phyloP scores from a whole-genome alignment of 305 asterid genomes.

The Lippia alba region DNA sequence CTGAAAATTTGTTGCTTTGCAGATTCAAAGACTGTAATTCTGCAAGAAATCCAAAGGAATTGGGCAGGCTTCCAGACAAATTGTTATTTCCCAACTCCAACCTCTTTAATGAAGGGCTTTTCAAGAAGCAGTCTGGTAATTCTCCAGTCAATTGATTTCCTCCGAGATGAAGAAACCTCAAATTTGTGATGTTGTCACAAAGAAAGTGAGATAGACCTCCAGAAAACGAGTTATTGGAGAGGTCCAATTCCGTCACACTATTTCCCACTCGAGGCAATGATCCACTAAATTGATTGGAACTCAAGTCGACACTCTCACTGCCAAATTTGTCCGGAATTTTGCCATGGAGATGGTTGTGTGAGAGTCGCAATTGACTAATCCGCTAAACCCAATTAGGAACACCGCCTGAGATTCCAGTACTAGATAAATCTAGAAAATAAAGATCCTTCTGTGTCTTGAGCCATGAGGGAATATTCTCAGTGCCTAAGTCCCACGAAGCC shows the following conservation, averaged over 20 bases:
- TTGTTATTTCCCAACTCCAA: constrained; percentile 33
- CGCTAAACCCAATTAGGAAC: constrained; percentile 40
- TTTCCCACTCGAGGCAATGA: not conserved
- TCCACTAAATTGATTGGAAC: not conserved
- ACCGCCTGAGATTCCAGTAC: constrained; percentile 32
- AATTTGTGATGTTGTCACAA: constrained; percentile 14
- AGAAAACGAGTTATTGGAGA: constrained; percentile 33
- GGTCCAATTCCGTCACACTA: constrained; percentile 16
- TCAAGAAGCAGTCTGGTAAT: constrained; percentile 39
- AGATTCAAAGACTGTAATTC: constrained; percentile 13
- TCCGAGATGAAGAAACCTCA: constrained; percentile 32
- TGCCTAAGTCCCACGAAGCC: constrained; percentile 29
- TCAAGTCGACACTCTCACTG: not conserved
- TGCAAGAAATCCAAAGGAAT: constrained; percentile 25
- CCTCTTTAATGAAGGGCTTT: constrained; percentile 2
- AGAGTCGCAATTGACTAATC: constrained; percentile 11
- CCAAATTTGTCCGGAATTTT: constrained; percentile 16
- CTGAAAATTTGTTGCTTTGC: not conserved
- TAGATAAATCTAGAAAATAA: constrained; percentile 20
- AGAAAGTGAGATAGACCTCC: constrained; percentile 23
- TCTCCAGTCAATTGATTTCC: constrained; percentile 34
- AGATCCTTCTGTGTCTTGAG: constrained; percentile 24
- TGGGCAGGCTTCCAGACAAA: constrained; percentile 31
- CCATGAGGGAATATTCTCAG: constrained; percentile 35
- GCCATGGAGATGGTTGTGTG: constrained; percentile 31